Evolutionary conservation across 2,329 filamentous ascomycete species (phyloP).

Genomic region (Epichloe aotearoae): DNA sequence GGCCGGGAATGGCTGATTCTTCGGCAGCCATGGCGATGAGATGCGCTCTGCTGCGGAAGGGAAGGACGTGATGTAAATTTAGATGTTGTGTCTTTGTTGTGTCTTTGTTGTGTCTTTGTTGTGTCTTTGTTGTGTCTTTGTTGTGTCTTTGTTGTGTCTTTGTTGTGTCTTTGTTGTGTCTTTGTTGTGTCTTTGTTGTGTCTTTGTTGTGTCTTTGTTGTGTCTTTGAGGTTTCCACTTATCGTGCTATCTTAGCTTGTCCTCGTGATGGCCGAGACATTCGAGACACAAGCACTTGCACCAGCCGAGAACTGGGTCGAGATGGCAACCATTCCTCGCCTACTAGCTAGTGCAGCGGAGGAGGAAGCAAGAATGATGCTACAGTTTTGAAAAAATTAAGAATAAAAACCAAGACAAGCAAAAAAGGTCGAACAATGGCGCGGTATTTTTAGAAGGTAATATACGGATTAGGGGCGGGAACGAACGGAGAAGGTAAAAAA

Average conservation of each 20-base stretch:
- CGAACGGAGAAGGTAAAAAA: background rate
- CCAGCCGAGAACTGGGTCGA: background rate
- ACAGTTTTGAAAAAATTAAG: background rate
- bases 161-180: background rate
- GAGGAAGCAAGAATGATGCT: background rate
- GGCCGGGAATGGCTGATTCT: background rate
- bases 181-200: background rate
- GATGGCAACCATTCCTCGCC: background rate
- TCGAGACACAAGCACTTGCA: constrained; percentile 5
- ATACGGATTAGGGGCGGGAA: too few relatives aligned
- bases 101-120: too few relatives aligned
- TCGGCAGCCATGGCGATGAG: background rate
- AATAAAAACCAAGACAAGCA: too few relatives aligned
- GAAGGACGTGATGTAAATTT: background rate
- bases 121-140: background rate
- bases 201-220: background rate
- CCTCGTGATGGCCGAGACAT: constrained; percentile 11
- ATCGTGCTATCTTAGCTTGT: constrained; percentile 7
- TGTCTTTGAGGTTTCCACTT: background rate
- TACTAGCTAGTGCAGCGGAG: background rate
- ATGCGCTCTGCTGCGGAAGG: background rate
- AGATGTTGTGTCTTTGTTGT: background rate
- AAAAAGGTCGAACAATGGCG: background rate
- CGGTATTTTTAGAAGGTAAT: too few relatives aligned
- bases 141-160: background rate